phyloP scores from a whole-genome alignment of 2,329 filamentous ascomycete species.

The Sporothrix euskadiensis region DNA sequence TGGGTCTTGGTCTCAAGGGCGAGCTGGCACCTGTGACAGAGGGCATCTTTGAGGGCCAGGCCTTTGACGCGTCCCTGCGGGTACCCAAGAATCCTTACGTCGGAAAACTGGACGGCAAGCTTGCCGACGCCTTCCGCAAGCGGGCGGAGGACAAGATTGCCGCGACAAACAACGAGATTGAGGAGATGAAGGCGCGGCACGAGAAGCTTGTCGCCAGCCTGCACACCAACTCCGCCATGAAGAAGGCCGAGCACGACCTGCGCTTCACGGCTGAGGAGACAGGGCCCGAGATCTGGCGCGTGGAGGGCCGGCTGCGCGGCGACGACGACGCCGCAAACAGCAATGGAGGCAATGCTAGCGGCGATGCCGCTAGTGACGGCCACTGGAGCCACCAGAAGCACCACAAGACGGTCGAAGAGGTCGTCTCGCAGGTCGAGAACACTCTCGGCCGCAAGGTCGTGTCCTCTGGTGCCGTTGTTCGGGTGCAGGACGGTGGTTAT shows the following conservation, averaged over 20 bases:
- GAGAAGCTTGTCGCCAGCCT: constrained; percentile 72
- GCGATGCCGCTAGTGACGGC: constrained; percentile 32
- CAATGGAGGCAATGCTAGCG: constrained; percentile 34
- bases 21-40: constrained; percentile 79
- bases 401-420: constrained; percentile 65
- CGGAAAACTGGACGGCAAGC: constrained; percentile 69
- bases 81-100: constrained; percentile 60
- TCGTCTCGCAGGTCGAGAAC: constrained; percentile 73
- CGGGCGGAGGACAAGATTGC: constrained; percentile 71
- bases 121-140: constrained; percentile 80
- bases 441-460: constrained; percentile 67
- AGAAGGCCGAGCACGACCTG: constrained; percentile 73
- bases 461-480: constrained; percentile 63
- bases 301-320: constrained; percentile 59
- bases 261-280: constrained; percentile 63
- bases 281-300: constrained; percentile 61
- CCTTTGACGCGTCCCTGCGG: constrained; percentile 49
- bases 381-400: constrained; percentile 43
- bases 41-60: constrained; percentile 74
- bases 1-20: constrained; percentile 82
- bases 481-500: constrained; percentile 76
- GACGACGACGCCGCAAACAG: background rate
- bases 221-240: constrained; percentile 68
- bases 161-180: constrained; percentile 76
- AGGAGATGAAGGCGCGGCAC: constrained; percentile 79